These are phyloP conservation scores for Gossypium australe DNA, from an alignment of 345 rosid genomes.

Conservation along the genomic window DNA sequence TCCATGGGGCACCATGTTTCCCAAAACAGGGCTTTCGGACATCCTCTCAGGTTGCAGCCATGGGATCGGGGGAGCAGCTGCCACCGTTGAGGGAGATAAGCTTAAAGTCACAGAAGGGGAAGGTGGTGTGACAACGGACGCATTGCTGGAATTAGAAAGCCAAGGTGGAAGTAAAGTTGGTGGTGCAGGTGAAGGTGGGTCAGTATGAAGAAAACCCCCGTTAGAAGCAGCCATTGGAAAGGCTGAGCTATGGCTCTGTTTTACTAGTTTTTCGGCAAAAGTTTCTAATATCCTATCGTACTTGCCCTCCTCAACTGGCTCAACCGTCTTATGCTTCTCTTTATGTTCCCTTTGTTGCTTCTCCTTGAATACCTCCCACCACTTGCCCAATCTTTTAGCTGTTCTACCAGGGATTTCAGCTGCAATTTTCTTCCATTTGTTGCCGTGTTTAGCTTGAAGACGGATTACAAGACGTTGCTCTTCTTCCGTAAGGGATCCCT, in stretches of 20 bases:
- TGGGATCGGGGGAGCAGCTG: conserved; percentile 64
- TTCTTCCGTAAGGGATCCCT: conserved; percentile 86
- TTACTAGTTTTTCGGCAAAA: conserved; percentile 90
- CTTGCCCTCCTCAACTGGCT: conserved; percentile 80
- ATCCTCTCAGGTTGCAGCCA: conserved; percentile 81
- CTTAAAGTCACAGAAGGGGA: conserved; percentile 81
- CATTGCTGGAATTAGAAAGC: conserved; percentile 74
- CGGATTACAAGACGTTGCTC: conserved; percentile 88
- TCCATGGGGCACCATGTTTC: conserved; percentile 38
- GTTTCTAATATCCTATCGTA: conserved; percentile 88
- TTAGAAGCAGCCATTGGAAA: conserved; percentile 74
- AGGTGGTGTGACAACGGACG: conserved; percentile 44
- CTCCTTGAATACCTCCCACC: conserved; percentile 99
- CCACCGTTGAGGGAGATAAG: conserved; percentile 68
- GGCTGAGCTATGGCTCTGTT: conserved; percentile 52
- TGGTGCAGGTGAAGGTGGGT: conserved; percentile 42
- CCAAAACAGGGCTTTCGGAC: conserved; percentile 45
- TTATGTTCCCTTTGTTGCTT: conserved; percentile 90
- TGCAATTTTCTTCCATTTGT: conserved; percentile 99
- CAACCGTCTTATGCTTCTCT: conserved; percentile 55
- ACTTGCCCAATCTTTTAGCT: conserved; percentile 90
- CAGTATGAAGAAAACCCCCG: conserved; percentile 57
- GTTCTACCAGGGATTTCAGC: conserved; percentile 95
- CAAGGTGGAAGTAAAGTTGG: conserved; percentile 71
- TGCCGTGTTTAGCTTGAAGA: conserved; percentile 92